Percentiles rank a stretch among this genome's conserved stretches.
These are phyloP conservation scores for Tetrahymena elliotti DNA, from an alignment of 73 alveolate genomes.

Conservation along the genomic window DNA sequence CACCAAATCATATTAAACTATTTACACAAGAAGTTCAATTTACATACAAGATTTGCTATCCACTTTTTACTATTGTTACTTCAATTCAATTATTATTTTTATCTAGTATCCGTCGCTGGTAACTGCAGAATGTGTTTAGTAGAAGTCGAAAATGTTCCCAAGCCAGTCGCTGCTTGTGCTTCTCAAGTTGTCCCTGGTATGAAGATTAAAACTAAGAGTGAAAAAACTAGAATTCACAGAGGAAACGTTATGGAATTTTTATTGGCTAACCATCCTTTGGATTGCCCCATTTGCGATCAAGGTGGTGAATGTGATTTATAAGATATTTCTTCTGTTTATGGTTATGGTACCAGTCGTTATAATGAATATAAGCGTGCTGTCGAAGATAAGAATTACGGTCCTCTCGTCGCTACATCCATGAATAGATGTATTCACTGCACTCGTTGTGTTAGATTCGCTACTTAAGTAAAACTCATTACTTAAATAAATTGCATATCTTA, in stretches of 20 bases:
- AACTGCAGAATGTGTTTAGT: conserved; percentile 92
- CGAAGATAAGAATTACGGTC: conserved; percentile 83
- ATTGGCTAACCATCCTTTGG: conserved; percentile 90
- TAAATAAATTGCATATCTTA: not conserved
- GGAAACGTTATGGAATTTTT: conserved; percentile 90
- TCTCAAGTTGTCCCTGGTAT: conserved; percentile 78
- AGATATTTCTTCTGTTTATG: conserved; percentile 77
- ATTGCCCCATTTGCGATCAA: conserved; percentile 89
- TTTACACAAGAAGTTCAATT: not conserved
- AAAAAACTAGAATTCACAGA: conserved; percentile 79
- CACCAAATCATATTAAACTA: not conserved
- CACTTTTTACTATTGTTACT: not conserved
- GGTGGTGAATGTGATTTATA: conserved; percentile 94
- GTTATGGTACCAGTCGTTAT: conserved; percentile 69
- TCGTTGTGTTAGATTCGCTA: conserved; percentile 78
- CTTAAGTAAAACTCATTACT: conserved; percentile 19
- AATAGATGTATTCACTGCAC: conserved; percentile 90
- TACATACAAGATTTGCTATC: not conserved
- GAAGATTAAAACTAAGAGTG: conserved; percentile 76
- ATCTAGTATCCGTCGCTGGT: conserved; percentile 71
- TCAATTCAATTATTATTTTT: not conserved
- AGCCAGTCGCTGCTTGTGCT: conserved; percentile 87
- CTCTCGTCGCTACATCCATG: conserved; percentile 75
- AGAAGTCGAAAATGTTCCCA: conserved; percentile 78
- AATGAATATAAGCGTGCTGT: conserved; percentile 87